Evolutionary conservation across 2,329 filamentous ascomycete genomes (phyloP).

Genomic region (Phoma sp.): DNA sequence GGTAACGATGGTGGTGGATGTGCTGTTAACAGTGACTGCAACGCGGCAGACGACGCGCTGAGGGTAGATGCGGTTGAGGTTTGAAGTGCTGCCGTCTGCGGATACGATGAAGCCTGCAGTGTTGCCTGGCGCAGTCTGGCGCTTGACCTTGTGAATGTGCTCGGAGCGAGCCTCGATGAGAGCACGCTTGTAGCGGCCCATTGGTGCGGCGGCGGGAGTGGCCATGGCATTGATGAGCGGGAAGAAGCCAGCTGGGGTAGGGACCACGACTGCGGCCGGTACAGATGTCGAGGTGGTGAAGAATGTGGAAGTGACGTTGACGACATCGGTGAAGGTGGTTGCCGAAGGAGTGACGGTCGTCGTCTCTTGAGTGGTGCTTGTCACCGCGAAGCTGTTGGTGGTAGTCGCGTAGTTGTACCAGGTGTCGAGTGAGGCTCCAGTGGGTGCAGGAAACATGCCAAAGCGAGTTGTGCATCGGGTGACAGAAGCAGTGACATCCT

Average conservation of each 20-base stretch:
- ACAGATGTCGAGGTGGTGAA: constrained; percentile 19
- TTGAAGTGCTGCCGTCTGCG: constrained; percentile 18
- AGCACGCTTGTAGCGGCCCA: constrained; percentile 29
- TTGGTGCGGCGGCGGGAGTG: constrained; percentile 10
- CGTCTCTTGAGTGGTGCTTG: constrained; percentile 20
- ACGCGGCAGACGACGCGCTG: constrained; percentile 25
- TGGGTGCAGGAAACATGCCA: constrained; percentile 20
- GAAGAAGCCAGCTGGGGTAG: constrained; percentile 25
- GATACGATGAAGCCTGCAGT: constrained; percentile 25
- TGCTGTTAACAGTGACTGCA: constrained; percentile 20
- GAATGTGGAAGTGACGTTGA: constrained; percentile 23
- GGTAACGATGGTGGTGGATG: constrained; percentile 17
- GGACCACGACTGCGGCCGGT: constrained; percentile 21
- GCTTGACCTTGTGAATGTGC: constrained; percentile 18
- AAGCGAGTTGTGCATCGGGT: constrained; percentile 24
- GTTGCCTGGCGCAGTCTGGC: constrained; percentile 25
- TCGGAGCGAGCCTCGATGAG: constrained; percentile 13
- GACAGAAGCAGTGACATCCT: constrained; percentile 16
- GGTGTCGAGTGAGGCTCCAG: constrained; percentile 18
- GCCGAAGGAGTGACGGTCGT: constrained; percentile 28
- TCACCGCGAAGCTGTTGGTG: constrained; percentile 18
- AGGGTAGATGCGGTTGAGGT: constrained; percentile 21
- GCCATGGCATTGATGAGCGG: constrained; percentile 16
- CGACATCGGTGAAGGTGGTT: constrained; percentile 27
- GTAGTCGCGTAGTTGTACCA: constrained; percentile 18